Conservation (phyloP, 176 grass and related monocot species). For the Areca catechu region DNA sequence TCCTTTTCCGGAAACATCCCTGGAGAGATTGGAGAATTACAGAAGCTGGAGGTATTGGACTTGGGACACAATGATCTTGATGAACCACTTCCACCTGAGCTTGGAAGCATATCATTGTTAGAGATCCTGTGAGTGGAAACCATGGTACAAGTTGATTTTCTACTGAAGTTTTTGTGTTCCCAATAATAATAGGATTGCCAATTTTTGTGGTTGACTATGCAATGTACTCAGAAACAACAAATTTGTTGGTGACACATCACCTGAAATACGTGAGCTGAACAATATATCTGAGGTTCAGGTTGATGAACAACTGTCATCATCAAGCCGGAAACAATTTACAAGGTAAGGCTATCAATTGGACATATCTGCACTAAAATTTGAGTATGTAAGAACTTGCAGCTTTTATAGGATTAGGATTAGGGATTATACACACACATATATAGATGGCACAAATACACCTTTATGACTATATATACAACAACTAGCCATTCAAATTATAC, state of each 20-base stretch:
- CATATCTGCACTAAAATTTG: not conserved
- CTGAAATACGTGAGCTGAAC: constrained; percentile 9
- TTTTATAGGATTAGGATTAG: no score
- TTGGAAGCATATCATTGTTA: constrained; percentile 21
- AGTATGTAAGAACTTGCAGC: not conserved
- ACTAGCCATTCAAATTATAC: no score
- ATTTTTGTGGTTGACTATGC: constrained; percentile 9
- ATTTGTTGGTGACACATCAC: constrained; percentile 17
- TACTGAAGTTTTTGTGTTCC: constrained; percentile 7
- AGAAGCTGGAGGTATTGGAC: constrained; percentile 37
- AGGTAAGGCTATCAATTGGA: constrained; percentile 2
- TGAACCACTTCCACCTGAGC: constrained; percentile 31
- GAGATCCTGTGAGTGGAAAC: constrained; percentile 37
- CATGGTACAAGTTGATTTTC: not conserved
- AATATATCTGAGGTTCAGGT: constrained; percentile 24
- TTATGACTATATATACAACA: no score
- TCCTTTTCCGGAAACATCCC: constrained; percentile 44
- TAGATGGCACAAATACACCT: no score
- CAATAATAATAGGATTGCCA: not conserved
- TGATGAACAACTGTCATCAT: constrained; percentile 10
- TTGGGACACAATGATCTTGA: constrained; percentile 46
- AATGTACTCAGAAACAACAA: constrained; percentile 33
- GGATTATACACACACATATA: no score
- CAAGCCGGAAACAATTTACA: constrained; percentile 28
- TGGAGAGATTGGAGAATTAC: constrained; percentile 29